phyloP scores from a whole-genome alignment of 306 rosid species.

The Gillenia trifoliata region DNA sequence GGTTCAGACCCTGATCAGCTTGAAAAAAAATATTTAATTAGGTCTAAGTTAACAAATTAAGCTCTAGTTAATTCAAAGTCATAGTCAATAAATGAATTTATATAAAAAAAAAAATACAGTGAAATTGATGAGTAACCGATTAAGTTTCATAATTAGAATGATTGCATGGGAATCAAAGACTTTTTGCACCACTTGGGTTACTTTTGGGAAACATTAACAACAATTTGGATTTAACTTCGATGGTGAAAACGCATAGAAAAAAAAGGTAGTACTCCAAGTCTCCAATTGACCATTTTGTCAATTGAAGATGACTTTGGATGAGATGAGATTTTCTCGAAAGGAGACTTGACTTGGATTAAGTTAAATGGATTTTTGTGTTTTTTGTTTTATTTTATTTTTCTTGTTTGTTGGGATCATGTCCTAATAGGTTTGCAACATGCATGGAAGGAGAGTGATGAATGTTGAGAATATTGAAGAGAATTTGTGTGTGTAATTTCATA shows the following conservation, averaged over 20 bases:
- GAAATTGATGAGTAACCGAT: not conserved
- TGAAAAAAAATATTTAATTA: not conserved
- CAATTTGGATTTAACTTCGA: not conserved
- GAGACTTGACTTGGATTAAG: not conserved
- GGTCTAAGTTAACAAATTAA: not conserved
- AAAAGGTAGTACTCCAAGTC: not conserved
- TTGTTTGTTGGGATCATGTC: not conserved
- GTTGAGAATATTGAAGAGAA: not conserved
- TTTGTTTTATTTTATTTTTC: not conserved
- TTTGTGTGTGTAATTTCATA: not conserved
- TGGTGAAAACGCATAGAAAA: not conserved
- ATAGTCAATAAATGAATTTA: not conserved
- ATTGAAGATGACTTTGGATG: not conserved
- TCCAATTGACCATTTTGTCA: not conserved
- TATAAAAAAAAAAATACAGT: not conserved
- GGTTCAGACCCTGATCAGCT: not conserved
- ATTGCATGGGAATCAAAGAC: slow-evolving; percentile 12
- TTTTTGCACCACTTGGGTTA: not conserved
- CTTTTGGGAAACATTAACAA: slow-evolving; percentile 14
- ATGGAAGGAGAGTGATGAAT: not conserved
- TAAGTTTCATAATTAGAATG: not conserved
- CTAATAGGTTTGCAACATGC: too few relatives aligned
- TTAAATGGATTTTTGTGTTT: too few relatives aligned
- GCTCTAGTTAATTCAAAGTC: not conserved
- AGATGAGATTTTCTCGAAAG: not conserved